Base-by-base conservation (phyloP, 768 basidiomycete genomes). In the Mycena maculata region DNA sequence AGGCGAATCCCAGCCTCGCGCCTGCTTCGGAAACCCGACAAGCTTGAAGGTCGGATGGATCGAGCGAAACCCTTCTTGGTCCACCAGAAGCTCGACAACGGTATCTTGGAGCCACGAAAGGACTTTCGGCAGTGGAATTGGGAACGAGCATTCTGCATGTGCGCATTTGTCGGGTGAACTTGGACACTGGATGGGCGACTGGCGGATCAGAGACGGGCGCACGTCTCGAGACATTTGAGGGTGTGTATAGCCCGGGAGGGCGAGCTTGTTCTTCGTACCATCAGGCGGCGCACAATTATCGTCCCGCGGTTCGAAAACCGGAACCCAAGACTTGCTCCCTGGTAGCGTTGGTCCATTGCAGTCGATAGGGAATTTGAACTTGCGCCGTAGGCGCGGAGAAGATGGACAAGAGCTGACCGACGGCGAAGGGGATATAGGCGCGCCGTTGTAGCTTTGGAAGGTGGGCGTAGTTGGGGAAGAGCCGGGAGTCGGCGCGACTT, bases 61-160 rank as follows among this genome's bases (percentile, higher is more conserved):
- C 20, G 85, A 83, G 27, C 93, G 87, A 72, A 93, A 93, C 4
- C 92, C 90, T 79, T 95, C 94, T 75, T 95, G 94, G 73, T 95
- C 94, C 27, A 95, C 89, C 76, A 88, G 85, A 36, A 95, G 78
- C 62, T 91, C 87, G 31, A 94, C 76, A 42, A 77, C 78, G 30
- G 83, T 79, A 42, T 82, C 80, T 68, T 83, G 81, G 13, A 92
- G 81, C 89, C 90, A 91, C 4, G 76, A 72, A 3, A 88, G 75
- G 42, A 82, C 76, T 28, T 74, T 67, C 0, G 83, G 84, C 82
- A 78, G n/a, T 54, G 65, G 8, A 70, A 60, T 44, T 65, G n/a
- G n/a, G n/a, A n/a, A n/a, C n/a, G n/a, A n/a, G n/a, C n/a, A n/a
- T n/a, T 41, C 55, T 54, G 42, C 18, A 44, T 38, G 59, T 13